Evolutionary conservation across 2,329 filamentous ascomycete species (phyloP), one percentile per base, ranked within the genome.

Genomic region (Neofusicoccum sp.): DNA sequence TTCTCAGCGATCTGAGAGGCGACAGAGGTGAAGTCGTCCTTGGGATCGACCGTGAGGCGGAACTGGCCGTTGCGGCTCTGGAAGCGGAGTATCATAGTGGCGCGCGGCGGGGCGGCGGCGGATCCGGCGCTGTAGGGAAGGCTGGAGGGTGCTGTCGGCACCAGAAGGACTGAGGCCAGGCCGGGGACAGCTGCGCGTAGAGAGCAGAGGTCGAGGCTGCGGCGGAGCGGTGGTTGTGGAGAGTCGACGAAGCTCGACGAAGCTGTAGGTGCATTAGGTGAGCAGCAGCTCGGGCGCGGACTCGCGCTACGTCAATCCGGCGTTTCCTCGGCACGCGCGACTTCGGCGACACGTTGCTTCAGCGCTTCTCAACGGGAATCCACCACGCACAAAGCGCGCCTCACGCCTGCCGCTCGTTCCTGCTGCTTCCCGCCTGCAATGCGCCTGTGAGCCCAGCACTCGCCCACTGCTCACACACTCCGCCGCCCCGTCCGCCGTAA

Each of bases 31-130:
- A 98, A 97, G 0, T 88, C 88, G 66, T 91, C 88, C 45, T 85
- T 83, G 56, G 89, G 85, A 70, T 93, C 88, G 69, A 96, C 86
- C 58, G 84, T 91, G 71, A 98, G 83, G 70, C 95, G 90, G 78
- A 93, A 89, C 83, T 95, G 95, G 80, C 95, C 95, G 80, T 97
- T 93, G 67, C 91, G 92, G 75, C 93, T 93, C 71, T 93, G 89
- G 70, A 97, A 91, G 77, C 93, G 87, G 63, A 97, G 83, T 73
- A 97, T 84, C 87, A 97, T 97, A 41, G 41, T 49, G 44, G 43
- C 49, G 58, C 22, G 48, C 36, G 56, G 48, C 39, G 61, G 36
- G 62, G 41, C 28, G 62, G 47, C 31, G 47, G 48, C 34, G 48
- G 64, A 49, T 31, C 54, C 37, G 52, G 62, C 22, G 28, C 22